Evolutionary conservation across 2,329 filamentous ascomycete genomes (phyloP).

Genomic region (Akanthomyces lecanii): DNA sequence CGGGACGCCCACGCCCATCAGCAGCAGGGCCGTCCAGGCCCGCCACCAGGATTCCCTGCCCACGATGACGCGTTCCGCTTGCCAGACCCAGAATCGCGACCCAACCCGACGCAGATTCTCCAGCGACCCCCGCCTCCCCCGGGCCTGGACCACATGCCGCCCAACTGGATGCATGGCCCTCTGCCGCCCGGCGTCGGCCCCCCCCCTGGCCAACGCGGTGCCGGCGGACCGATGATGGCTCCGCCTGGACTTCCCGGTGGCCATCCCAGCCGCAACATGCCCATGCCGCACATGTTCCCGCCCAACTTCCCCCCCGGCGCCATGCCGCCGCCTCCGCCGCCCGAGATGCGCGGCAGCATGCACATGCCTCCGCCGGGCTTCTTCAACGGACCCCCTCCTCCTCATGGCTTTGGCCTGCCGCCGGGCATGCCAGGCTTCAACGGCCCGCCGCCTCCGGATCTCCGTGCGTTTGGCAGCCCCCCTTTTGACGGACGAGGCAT

Average conservation of each 20-base stretch:
- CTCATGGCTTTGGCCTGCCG: slow-evolving; percentile 50
- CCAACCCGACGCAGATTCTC: slow-evolving; percentile 58
- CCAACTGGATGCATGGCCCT: slow-evolving; percentile 48
- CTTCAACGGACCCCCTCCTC: slow-evolving; percentile 44
- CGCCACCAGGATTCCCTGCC: slow-evolving; percentile 43
- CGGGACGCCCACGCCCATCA: slow-evolving; percentile 21
- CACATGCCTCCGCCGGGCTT: slow-evolving; percentile 55
- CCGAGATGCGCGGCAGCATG: slow-evolving; percentile 50
- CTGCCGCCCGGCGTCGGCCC: slow-evolving; percentile 32
- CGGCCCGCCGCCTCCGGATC: slow-evolving; percentile 45
- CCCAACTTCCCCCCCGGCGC: slow-evolving; percentile 54
- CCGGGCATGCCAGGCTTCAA: slow-evolving; percentile 55
- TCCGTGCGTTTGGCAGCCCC: slow-evolving; percentile 41
- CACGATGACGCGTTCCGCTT: slow-evolving; percentile 50
- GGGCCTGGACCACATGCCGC: slow-evolving; percentile 58
- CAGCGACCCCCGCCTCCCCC: slow-evolving; percentile 55
- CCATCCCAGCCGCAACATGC: slow-evolving; percentile 39
- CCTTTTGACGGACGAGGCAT: slow-evolving; percentile 54
- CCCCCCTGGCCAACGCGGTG: slow-evolving; percentile 24
- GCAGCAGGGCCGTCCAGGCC: slow-evolving; percentile 42
- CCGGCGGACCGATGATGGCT: slow-evolving; percentile 51
- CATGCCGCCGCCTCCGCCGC: slow-evolving; percentile 45
- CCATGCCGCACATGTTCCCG: slow-evolving; percentile 56
- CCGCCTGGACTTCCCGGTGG: slow-evolving; percentile 51
- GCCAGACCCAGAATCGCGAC: slow-evolving; percentile 40